phyloP scores from a whole-genome alignment of 257 asterid species.

The Vinca minor region DNA sequence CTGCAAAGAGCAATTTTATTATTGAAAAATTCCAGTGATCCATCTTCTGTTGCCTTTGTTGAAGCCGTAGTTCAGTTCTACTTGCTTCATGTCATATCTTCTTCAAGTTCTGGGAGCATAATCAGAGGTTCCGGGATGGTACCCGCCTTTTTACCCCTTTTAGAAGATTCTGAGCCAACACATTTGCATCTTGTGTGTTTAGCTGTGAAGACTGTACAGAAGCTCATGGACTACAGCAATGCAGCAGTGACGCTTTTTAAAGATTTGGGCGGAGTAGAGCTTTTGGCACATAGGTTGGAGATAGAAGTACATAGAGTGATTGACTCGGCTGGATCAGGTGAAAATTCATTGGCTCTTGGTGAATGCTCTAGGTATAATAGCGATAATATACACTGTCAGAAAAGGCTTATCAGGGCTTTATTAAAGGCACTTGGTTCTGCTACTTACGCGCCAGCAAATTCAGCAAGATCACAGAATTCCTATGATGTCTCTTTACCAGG shows the following conservation, averaged over 20 bases:
- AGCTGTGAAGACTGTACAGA: constrained; percentile 89
- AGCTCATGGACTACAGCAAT: constrained; percentile 92
- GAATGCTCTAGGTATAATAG: constrained; percentile 38
- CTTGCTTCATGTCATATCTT: constrained; percentile 82
- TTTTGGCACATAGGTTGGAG: constrained; percentile 80
- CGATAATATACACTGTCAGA: constrained; percentile 52
- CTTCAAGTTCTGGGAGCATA: constrained; percentile 91
- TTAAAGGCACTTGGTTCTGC: constrained; percentile 93
- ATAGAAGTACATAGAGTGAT: constrained; percentile 78
- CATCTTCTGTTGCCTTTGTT: constrained; percentile 71
- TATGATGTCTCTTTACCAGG: constrained; percentile 75
- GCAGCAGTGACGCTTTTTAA: constrained; percentile 87
- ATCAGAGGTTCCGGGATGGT: constrained; percentile 98
- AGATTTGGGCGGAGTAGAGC: constrained; percentile 92
- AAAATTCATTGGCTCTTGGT: constrained; percentile 39
- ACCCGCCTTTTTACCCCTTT: constrained; percentile 82
- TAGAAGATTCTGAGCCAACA: constrained; percentile 68
- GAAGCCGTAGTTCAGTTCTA: constrained; percentile 90
- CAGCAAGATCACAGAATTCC: constrained; percentile 66
- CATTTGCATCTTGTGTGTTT: constrained; percentile 79
- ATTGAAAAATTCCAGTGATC: constrained; percentile 57
- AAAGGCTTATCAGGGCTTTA: constrained; percentile 72
- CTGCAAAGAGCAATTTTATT: constrained; percentile 82
- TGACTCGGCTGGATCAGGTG: constrained; percentile 42
- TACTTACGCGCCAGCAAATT: constrained; percentile 73